A percentile compares a stretch with the other conserved stretches of the same genome.
phyloP scores from a whole-genome alignment of 352 stramenopile species.

The Phytophthora idaei region DNA sequence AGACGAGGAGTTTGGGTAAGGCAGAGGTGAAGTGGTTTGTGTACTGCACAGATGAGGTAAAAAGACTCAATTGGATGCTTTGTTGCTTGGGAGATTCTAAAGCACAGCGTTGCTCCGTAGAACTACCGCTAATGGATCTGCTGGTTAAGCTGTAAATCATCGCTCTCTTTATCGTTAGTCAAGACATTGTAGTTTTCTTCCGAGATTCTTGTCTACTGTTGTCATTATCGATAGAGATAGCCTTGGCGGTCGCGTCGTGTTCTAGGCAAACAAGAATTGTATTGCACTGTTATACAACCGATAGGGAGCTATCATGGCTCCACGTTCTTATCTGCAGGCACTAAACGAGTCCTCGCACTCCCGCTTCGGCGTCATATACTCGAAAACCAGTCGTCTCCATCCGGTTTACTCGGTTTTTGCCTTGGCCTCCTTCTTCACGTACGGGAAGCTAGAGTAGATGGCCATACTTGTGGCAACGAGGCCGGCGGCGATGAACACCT shows the following conservation, averaged over 20 bases:
- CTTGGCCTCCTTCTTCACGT: constrained; percentile 46
- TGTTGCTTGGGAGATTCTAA: too few relatives aligned
- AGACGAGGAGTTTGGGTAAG: constrained; percentile 70
- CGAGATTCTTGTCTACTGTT: too few relatives aligned
- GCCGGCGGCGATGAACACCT: constrained; percentile 72
- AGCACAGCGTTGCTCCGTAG: too few relatives aligned
- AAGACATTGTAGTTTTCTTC: too few relatives aligned
- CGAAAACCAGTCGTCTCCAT: too few relatives aligned
- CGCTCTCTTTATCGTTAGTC: too few relatives aligned
- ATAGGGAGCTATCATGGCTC: neutral
- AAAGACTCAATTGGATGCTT: neutral
- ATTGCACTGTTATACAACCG: constrained; percentile 5
- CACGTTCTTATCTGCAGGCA: neutral
- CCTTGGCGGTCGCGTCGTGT: neutral
- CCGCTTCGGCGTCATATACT: too few relatives aligned
- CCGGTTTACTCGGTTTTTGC: constrained; percentile 39
- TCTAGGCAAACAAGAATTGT: constrained; percentile 3
- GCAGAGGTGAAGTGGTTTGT: neutral
- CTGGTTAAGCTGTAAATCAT: too few relatives aligned
- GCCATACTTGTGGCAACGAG: constrained; percentile 74
- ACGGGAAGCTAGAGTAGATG: constrained; percentile 80
- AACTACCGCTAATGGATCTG: too few relatives aligned
- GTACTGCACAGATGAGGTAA: constrained; percentile 2
- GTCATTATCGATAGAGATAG: too few relatives aligned
- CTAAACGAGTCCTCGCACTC: too few relatives aligned